Evolutionary conservation across 768 basidiomycete species (phyloP).

Genomic region (Hydnum rufescens): DNA sequence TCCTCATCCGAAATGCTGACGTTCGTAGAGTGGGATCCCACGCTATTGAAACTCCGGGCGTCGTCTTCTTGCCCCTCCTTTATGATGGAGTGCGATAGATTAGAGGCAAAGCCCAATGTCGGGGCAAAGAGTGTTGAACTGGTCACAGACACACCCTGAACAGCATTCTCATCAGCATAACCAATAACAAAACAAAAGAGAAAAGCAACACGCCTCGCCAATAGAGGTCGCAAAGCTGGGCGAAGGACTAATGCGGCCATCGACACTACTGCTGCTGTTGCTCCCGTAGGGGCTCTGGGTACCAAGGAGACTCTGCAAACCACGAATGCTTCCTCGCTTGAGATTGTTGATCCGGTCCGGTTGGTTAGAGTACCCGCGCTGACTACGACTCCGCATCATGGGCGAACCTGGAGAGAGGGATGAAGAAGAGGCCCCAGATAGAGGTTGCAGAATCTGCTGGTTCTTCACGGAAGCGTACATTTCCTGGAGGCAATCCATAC

Average conservation of each 20-base stretch:
- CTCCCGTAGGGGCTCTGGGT: conserved; percentile 70
- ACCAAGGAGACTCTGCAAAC: conserved; percentile 59
- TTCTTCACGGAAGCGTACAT: conserved; percentile 86
- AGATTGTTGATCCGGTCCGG: conserved; percentile 54
- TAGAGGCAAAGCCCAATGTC: conserved; percentile 90
- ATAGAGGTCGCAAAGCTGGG: conserved; percentile 85
- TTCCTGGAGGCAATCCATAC: conserved; percentile 33
- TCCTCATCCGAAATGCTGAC: conserved; percentile 91
- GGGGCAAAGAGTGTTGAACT: conserved; percentile 57
- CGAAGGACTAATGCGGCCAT: conserved; percentile 84
- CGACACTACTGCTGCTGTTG: conserved; percentile 42
- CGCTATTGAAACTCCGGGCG: conserved; percentile 44
- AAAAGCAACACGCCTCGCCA: conserved; percentile 38
- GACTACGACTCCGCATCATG: conserved; percentile 47
- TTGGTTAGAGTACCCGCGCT: conserved; percentile 29
- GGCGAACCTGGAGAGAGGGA: conserved; percentile 23
- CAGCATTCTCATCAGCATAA: neutral
- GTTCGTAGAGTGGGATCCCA: conserved; percentile 42
- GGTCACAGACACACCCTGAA: conserved; percentile 38
- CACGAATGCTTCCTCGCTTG: conserved; percentile 85
- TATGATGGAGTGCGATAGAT: conserved; percentile 90
- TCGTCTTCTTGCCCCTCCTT: conserved; percentile 87
- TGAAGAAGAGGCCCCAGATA: conserved; percentile 25
- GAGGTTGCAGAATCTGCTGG: conserved; percentile 75
- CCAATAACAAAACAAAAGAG: neutral